Evolutionary conservation across 1,139 yeast species (phyloP), one percentile per base, ranked within the genome.

Genomic region (Hansenula lynferdii): DNA sequence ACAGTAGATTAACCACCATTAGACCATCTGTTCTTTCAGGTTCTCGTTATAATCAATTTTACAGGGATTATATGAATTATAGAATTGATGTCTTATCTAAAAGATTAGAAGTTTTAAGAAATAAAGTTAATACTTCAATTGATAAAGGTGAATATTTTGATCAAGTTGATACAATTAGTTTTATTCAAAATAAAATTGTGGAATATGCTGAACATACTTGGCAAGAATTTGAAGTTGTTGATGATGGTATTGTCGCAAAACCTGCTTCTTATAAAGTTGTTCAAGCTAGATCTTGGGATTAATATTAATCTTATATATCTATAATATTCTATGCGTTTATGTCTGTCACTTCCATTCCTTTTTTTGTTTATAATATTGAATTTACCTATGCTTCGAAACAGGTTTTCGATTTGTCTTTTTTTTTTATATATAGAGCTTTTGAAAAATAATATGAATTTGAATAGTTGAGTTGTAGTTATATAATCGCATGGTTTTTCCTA

Each of bases 161-260:
- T 41, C 75, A 74, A 49, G 60, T 61, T 11, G 53, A 55, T 16
- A 61, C 69, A 11, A 63, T 64, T 36, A 55, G 59, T 18, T 51
- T 56, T 34, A 54, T 74, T 43, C 61, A 66, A 46, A 65, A 58
- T 5, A 54, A 72, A 34, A 70, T 69, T 37, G 54, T 42, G 14
- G 44, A 50, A 3, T 75, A 72, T 47, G 53, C 67, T 34, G 51
- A 46, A 15, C 53, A 56, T 18, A 72, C 78, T 3, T 70, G 72
- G 60, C 62, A 60, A 36, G 77, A 73, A 43, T 73, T 74, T 75
- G 67, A 64, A 41, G 65, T 67, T 24, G 54, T 62, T 28, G 64
- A 58, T 19, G 69, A 63, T 42, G 61, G 55, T 12, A 19, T 44
- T 20, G 47, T 48, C 19, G 46, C 43, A 18, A 47, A 38, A 31